Percentiles rank a stretch among this genome's conserved stretches.
Conservation (phyloP, 805 yeast species). For the Kodamaea kakaduensis region DNA sequence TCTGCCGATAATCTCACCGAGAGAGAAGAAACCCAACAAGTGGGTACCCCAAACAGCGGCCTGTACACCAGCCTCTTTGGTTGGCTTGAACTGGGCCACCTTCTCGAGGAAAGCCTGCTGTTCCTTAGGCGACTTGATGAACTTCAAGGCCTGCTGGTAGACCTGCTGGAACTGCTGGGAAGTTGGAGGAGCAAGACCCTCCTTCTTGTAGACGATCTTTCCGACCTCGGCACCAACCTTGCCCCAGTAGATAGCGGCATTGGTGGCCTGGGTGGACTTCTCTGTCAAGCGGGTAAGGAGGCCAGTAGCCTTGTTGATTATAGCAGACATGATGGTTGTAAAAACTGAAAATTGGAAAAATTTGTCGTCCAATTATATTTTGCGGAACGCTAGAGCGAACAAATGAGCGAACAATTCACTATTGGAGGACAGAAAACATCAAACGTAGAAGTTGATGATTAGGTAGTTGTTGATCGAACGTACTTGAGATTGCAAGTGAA, state of each 20-base stretch:
- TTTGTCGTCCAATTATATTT: neutral
- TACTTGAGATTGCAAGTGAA: too few relatives aligned
- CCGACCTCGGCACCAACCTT: conserved; percentile 62
- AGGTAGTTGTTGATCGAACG: too few relatives aligned
- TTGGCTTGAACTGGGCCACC: conserved; percentile 42
- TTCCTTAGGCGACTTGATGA: conserved; percentile 38
- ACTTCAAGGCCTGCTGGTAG: conserved; percentile 46
- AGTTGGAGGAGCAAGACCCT: conserved; percentile 90
- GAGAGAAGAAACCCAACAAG: conserved; percentile 82
- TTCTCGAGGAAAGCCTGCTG: conserved; percentile 56
- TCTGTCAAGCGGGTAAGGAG: conserved; percentile 32
- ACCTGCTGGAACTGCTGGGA: conserved; percentile 70
- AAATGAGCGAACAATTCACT: conserved; percentile 3
- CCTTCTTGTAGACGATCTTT: conserved; percentile 82
- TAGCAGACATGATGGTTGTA: conserved; percentile 35
- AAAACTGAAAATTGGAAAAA: conserved; percentile 2
- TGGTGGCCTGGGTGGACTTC: conserved; percentile 38
- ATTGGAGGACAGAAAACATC: too few relatives aligned
- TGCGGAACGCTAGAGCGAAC: conserved; percentile 1
- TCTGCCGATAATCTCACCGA: conserved; percentile 96
- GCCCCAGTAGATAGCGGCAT: conserved; percentile 75
- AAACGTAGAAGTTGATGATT: too few relatives aligned
- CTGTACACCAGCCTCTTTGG: conserved; percentile 56
- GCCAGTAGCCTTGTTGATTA: conserved; percentile 38
- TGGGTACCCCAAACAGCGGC: conserved; percentile 78